Base-by-base conservation (phyloP, 352 stramenopile species). In the Pythium oligandrum region DNA sequence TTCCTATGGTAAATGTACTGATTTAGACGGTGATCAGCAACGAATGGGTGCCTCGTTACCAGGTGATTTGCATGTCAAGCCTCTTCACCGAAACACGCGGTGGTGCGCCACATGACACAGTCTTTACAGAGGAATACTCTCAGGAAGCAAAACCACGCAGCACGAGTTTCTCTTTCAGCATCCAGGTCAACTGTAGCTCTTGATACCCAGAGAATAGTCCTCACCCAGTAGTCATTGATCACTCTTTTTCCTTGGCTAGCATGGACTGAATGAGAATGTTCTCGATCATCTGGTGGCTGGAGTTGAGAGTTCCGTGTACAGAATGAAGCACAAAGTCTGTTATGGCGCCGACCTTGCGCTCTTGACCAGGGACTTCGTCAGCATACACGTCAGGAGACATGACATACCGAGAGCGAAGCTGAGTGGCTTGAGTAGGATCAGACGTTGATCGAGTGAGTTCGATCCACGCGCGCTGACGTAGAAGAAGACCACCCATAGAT, bases 251-350 rank as follows among this genome's bases (percentile, higher is more conserved):
- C n/a, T 44, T 51, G 5, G 46, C 11, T 17, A 59, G 35, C 44
- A 44, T 39, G 9, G 53, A 47, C 44, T 52, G 53, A 2, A 60
- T 26, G 1, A 63, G 40, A 3, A 63, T 45, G 37, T 83, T 79
- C 40, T 83, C 72, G 6, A 83, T 78, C 70, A 79, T 79, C 36
- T 83, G 67, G 44, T 83, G 67, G 33, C 61, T 78, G 17, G 61
- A 56, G 10, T 63, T 71, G 37, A 79, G 67, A 38, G 57, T 83
- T 17, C 64, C 67, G 10, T 55, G 65, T 6, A 70, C 65, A 9
- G 66, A 67, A 46, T 70, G 75, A 4, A 83, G 57, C 42, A 78
- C 72, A 44, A 83, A 78, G 30, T 83, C 67, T 5, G 70, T 83
- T 32, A 83, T 57, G 7, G 67, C 64, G 31, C 62, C 64, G 9